These are phyloP conservation scores for Kalmusia sp. DNA, from an alignment of 2,329 filamentous ascomycete genomes.

Conservation along the genomic window DNA sequence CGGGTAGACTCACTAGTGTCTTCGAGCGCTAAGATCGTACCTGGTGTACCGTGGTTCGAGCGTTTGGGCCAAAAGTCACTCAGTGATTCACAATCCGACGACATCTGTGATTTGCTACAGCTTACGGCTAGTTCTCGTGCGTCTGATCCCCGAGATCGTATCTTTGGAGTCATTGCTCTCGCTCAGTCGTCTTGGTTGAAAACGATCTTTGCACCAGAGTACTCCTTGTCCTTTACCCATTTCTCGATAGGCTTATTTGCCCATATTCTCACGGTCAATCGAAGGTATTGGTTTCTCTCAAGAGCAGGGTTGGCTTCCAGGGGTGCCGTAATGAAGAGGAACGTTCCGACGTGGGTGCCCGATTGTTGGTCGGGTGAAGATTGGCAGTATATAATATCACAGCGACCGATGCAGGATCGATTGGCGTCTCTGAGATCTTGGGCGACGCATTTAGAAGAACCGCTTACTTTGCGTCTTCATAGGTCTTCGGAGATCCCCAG, in stretches of 20 bases:
- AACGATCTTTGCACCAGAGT: slow-evolving; percentile 7
- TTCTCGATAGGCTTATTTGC: slow-evolving; percentile 19
- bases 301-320: background rate
- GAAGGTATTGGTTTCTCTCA: slow-evolving; percentile 7
- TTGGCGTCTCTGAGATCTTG: background rate
- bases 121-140: slow-evolving; percentile 12
- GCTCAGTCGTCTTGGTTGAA: background rate
- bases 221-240: slow-evolving; percentile 17
- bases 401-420: background rate
- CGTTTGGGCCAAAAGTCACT: slow-evolving; percentile 9
- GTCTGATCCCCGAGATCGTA: slow-evolving; percentile 16
- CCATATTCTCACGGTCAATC: slow-evolving; percentile 4
- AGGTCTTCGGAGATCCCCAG: no score
- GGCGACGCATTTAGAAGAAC: background rate
- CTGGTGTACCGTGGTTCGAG: slow-evolving; percentile 15
- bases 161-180: slow-evolving; percentile 15
- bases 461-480: no score
- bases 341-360: slow-evolving; percentile 9
- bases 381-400: background rate
- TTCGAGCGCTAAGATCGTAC: background rate
- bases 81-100: background rate
- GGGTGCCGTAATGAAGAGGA: background rate
- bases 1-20: no score
- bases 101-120: slow-evolving; percentile 6
- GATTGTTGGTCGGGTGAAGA: background rate